These are phyloP conservation scores for Geopyxis carbonaria DNA, from an alignment of 495 filamentous ascomycete species.

Conservation along the genomic window DNA sequence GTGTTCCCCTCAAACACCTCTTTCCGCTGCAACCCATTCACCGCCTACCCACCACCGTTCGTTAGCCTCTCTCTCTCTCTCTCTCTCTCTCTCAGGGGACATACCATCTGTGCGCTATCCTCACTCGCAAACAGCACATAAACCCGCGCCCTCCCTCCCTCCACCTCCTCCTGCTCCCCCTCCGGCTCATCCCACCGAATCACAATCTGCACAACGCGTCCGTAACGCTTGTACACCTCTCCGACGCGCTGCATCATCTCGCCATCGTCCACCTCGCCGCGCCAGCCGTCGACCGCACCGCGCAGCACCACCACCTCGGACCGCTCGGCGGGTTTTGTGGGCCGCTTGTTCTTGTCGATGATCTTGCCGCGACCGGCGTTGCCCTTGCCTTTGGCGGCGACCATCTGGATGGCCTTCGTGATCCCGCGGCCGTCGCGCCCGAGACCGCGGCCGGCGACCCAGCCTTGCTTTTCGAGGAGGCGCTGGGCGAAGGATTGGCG, in stretches of 20 bases:
- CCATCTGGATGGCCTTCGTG: conserved; percentile 58
- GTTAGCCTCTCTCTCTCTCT: conserved; percentile 9
- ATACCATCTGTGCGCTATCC: conserved; percentile 63
- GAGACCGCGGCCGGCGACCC: conserved; percentile 72
- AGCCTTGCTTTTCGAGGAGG: conserved; percentile 81
- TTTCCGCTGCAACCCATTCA: conserved; percentile 68
- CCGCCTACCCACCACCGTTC: conserved; percentile 44
- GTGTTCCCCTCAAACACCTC: conserved; percentile 65
- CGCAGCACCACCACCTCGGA: conserved; percentile 60
- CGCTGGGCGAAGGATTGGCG: conserved; percentile 72
- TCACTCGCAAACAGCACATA: conserved; percentile 81
- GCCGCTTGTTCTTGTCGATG: conserved; percentile 46
- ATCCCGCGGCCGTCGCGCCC: conserved; percentile 70
- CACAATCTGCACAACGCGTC: conserved; percentile 65
- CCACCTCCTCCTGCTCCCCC: conserved; percentile 9
- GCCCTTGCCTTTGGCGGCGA: conserved; percentile 69
- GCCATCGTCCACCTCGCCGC: conserved; percentile 39
- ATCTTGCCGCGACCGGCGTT: conserved; percentile 60
- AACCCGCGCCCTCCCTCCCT: conserved; percentile 37
- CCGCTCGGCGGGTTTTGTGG: conserved; percentile 49
- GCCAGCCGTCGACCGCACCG: conserved; percentile 70
- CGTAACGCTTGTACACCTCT: conserved; percentile 80
- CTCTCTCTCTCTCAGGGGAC: conserved; percentile 19
- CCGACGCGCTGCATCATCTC: conserved; percentile 91
- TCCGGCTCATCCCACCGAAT: conserved; percentile 40